Evolutionary conservation across 2,329 filamentous ascomycete genomes (phyloP).

Genomic region (Thielaviopsis ethacetica): DNA sequence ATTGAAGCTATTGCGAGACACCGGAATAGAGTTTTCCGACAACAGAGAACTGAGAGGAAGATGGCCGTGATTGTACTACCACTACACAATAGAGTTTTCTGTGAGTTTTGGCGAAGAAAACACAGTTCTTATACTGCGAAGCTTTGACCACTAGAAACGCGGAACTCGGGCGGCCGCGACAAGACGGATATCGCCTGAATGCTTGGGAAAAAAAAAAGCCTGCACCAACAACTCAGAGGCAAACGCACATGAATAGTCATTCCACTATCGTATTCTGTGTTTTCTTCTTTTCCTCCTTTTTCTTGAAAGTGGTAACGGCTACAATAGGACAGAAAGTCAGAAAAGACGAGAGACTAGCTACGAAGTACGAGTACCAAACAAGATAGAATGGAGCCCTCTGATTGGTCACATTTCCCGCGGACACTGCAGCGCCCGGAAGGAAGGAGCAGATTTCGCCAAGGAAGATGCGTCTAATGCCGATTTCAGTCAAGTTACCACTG

Average conservation of each 20-base stretch:
- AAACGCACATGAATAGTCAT: neutral
- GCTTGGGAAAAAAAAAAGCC: no score
- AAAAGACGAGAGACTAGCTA: neutral
- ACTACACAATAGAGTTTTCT: no score
- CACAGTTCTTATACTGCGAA: neutral
- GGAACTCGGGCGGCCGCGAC: neutral
- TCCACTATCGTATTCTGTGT: no score
- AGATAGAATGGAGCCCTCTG: neutral
- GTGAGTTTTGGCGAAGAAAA: neutral
- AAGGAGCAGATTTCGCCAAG: neutral
- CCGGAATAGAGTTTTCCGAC: neutral
- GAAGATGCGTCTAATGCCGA: neutral
- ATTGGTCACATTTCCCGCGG: neutral
- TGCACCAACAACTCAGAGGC: neutral
- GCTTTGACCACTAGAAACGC: neutral
- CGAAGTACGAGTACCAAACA: no score
- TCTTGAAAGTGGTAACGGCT: no score
- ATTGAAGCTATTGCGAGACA: neutral
- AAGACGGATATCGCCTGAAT: neutral
- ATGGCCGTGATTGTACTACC: no score
- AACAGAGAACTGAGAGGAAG: neutral
- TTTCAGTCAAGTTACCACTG: neutral
- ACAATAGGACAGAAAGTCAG: no score
- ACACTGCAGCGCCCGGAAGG: neutral
- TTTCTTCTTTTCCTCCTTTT: no score